phyloP scores from a whole-genome alignment of 1,139 yeast species.

The Nadsonia commutata region DNA sequence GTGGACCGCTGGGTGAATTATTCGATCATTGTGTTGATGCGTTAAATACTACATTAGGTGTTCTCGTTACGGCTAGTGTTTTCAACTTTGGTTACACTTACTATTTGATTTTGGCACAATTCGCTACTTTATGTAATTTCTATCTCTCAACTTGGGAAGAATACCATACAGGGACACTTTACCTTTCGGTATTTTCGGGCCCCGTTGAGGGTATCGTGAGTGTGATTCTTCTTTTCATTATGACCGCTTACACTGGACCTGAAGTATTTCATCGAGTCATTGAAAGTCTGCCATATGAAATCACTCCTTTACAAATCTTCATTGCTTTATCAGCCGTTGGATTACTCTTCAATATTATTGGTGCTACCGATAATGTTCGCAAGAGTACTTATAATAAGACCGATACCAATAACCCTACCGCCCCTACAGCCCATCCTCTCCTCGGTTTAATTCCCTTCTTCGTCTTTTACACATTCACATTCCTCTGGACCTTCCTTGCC shows the following conservation, averaged over 20 bases:
- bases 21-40: slow-evolving; percentile 63
- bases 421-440: slow-evolving; percentile 32
- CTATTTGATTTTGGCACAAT: slow-evolving; percentile 50
- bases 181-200: slow-evolving; percentile 69
- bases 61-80: slow-evolving; percentile 19
- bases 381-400: slow-evolving; percentile 30
- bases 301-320: slow-evolving; percentile 29
- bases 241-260: slow-evolving; percentile 57
- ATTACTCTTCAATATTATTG: slow-evolving; percentile 52
- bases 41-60: slow-evolving; percentile 4
- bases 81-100: slow-evolving; percentile 60
- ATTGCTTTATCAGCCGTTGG: slow-evolving; percentile 38
- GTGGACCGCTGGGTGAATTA: slow-evolving; percentile 88
- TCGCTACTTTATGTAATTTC: slow-evolving; percentile 63
- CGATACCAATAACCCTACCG: too few relatives aligned
- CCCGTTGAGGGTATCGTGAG: slow-evolving; percentile 89
- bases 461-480: slow-evolving; percentile 42
- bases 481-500: slow-evolving; percentile 31
- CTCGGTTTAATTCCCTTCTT: slow-evolving; percentile 60
- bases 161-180: slow-evolving; percentile 76
- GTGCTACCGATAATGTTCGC: slow-evolving; percentile 61
- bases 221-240: slow-evolving; percentile 37
- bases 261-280: slow-evolving; percentile 35
- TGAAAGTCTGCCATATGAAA: neutral
- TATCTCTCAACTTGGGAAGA: slow-evolving; percentile 94